Evolutionary conservation across 768 basidiomycete species (phyloP).

Genomic region (Boletus vinaceobasis): DNA sequence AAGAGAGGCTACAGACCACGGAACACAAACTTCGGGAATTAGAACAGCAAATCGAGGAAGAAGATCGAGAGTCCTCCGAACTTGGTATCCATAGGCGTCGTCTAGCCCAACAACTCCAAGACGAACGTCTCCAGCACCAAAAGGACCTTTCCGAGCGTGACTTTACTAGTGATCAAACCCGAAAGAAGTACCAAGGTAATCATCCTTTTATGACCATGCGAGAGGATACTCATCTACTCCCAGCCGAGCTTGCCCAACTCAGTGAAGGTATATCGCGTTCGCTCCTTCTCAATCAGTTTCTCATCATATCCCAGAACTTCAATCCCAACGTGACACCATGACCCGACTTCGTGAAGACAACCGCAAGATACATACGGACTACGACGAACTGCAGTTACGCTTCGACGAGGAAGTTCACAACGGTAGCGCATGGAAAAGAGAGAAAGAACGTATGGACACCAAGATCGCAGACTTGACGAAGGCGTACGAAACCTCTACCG

Average conservation of each 20-base stretch:
- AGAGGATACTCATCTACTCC: slow-evolving; percentile 5
- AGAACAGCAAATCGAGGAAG: slow-evolving; percentile 62
- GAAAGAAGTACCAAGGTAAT: slow-evolving; percentile 82
- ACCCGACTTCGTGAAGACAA: slow-evolving; percentile 78
- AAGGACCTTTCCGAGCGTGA: slow-evolving; percentile 80
- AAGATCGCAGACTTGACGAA: slow-evolving; percentile 74
- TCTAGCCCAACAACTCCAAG: slow-evolving; percentile 73
- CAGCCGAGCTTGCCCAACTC: slow-evolving; percentile 74
- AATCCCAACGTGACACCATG: slow-evolving; percentile 72
- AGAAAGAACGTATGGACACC: slow-evolving; percentile 81
- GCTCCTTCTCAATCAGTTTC: neutral
- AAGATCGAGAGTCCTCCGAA: slow-evolving; percentile 64
- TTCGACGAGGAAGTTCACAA: slow-evolving; percentile 78
- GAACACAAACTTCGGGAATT: slow-evolving; percentile 57
- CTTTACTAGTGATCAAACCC: slow-evolving; percentile 73
- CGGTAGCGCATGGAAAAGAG: slow-evolving; percentile 80
- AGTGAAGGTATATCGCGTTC: slow-evolving; percentile 58
- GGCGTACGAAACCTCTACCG: slow-evolving; percentile 70
- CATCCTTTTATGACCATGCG: neutral
- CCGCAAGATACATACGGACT: slow-evolving; percentile 71
- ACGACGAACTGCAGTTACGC: slow-evolving; percentile 69
- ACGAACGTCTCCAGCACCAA: slow-evolving; percentile 72
- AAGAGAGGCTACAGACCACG: slow-evolving; percentile 46
- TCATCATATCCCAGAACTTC: slow-evolving; percentile 50
- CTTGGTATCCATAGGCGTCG: slow-evolving; percentile 61